Evolutionary conservation across 73 alveolate genomes (phyloP).

Genomic region (Stentor coeruleus): DNA sequence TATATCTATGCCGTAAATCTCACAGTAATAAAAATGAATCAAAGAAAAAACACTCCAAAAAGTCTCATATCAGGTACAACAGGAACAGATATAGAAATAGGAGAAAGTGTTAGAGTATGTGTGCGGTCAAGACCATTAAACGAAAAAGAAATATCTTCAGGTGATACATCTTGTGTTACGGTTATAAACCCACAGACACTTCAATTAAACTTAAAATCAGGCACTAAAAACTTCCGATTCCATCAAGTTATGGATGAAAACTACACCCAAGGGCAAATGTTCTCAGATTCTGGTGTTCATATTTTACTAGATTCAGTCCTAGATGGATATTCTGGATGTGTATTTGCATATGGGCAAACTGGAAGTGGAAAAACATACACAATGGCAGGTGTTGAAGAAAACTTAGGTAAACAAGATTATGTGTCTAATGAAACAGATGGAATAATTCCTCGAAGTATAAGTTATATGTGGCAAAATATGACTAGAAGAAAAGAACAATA

Average conservation of each 20-base stretch:
- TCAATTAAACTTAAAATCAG: conserved; percentile 63
- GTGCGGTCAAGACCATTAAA: conserved; percentile 93
- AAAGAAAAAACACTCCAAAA: conserved; percentile 10
- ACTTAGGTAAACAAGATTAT: conserved; percentile 80
- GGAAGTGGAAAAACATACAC: conserved; percentile 98
- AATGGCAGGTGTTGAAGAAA: conserved; percentile 84
- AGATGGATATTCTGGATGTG: conserved; percentile 95
- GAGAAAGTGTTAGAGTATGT: conserved; percentile 95
- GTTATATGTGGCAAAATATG: conserved; percentile 85
- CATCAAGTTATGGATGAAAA: conserved; percentile 89
- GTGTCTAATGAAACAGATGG: conserved; percentile 90
- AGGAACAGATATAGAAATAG: conserved; percentile 36
- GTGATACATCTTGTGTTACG: conserved; percentile 82
- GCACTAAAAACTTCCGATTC: conserved; percentile 79
- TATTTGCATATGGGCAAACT: conserved; percentile 98
- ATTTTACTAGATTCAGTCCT: conserved; percentile 89
- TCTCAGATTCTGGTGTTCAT: conserved; percentile 72
- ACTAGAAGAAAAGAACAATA: conserved; percentile 75
- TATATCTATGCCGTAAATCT: too few relatives aligned
- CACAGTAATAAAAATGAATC: too few relatives aligned
- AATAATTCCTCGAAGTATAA: conserved; percentile 83
- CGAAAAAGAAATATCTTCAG: conserved; percentile 77
- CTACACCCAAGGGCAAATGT: conserved; percentile 78
- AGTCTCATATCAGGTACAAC: not conserved
- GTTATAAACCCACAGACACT: conserved; percentile 61